Evolutionary conservation across 1,139 yeast species (phyloP).

Genomic region (Diutina rugosa): DNA sequence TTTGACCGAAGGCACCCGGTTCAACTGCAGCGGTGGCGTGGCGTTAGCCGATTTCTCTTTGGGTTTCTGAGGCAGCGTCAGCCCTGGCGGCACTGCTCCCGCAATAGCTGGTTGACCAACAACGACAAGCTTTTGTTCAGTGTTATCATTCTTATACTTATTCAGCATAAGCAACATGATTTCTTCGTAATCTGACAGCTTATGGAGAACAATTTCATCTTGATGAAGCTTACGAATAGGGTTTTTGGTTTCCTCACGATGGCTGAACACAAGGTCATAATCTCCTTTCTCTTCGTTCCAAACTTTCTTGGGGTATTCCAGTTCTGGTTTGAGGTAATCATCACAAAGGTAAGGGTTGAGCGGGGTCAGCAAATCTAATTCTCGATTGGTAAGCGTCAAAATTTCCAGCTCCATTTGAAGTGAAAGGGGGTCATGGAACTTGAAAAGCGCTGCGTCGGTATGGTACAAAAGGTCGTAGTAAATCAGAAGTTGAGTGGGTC

Average conservation of each 20-base stretch:
- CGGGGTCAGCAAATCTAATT: conserved; percentile 62
- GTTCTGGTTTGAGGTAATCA: conserved; percentile 31
- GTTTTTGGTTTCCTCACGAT: conserved; percentile 34
- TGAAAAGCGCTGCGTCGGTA: conserved; percentile 62
- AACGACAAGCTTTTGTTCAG: conserved; percentile 27
- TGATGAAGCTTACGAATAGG: conserved; percentile 32
- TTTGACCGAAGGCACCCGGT: conserved; percentile 11
- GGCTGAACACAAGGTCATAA: conserved; percentile 22
- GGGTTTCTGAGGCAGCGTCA: conserved; percentile 4
- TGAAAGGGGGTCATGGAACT: conserved; percentile 69
- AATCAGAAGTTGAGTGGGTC: conserved; percentile 69
- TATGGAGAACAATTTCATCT: conserved; percentile 42
- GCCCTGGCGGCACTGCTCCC: not conserved
- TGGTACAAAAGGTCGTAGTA: conserved; percentile 80
- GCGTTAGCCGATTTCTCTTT: conserved; percentile 2
- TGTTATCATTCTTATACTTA: conserved; percentile 27
- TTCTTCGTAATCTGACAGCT: conserved; percentile 82
- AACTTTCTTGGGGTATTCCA: conserved; percentile 32
- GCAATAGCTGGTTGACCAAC: conserved; percentile 16
- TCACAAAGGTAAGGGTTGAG: conserved; percentile 49
- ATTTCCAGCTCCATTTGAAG: conserved; percentile 77
- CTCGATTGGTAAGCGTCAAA: conserved; percentile 62
- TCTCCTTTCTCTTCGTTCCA: conserved; percentile 21
- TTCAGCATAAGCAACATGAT: conserved; percentile 50
- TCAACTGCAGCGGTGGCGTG: conserved; percentile 10